Evolutionary conservation across 345 rosid genomes (phyloP), one percentile per base, ranked within the genome.

Genomic region (Melastoma malabathricum): DNA sequence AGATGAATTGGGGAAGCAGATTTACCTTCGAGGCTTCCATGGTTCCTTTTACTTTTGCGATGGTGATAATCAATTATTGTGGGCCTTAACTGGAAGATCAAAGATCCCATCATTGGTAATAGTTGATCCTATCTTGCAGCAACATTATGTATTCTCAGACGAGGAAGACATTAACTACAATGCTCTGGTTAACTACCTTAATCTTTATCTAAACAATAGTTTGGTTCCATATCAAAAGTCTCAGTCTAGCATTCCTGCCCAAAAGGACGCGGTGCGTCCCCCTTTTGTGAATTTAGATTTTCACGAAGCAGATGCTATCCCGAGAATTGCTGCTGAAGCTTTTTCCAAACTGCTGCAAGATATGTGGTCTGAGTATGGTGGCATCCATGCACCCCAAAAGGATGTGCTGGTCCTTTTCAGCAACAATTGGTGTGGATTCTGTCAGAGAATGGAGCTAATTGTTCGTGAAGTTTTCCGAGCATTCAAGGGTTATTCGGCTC

Each of bases 381-480:
- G 70, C 23, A 53, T 64, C 4, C 52, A 58, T 59, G 72, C 75
- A 19, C 58, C 71, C 76, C 73, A 71, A 61, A 74, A 75, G 70
- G 96, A 90, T 77, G 84, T 86, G 63, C 63, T 90, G 62, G 96
- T 90, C 56, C 89, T 86, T 47, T 90, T 90, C 65, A 82, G 83
- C 72, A 80, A 67, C 60, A 71, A 62, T 9, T 86, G 94, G 96
- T 86, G 96, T 69, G 98, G 89, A 18, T 86, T 90, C 73, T 90
- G 98, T 66, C 94, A 80, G 73, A 79, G 94, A 78, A 86, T 82
- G 94, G 96, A 80, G 61, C 77, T 84, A 62, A 81, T 77, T 67
- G 80, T 86, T 58, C 80, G 89, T 61, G 98, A 86, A 72, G 87
- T 80, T 20, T 71, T 75, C 69, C 75, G 79, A 53, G 78, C 92